Evolutionary conservation across 441 rosid genomes (phyloP).

Genomic region (Euphorbia celastroides): DNA sequence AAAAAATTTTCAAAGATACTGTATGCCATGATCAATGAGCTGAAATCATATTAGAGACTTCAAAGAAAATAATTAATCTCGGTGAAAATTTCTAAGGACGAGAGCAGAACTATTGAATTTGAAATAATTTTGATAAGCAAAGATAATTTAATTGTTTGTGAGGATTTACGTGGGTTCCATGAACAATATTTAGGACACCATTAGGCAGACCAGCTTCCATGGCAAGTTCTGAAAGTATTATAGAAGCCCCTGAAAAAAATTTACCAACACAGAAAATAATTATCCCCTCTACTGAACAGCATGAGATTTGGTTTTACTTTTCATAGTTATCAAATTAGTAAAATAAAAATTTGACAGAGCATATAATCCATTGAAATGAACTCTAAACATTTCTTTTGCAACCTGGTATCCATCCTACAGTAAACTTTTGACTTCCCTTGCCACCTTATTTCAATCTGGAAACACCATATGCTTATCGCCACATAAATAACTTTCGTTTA

Average conservation of each 20-base stretch:
- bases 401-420: neutral
- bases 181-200: constrained; percentile 85
- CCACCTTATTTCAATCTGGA: no score
- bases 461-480: no score
- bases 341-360: neutral
- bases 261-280: constrained; percentile 7
- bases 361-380: neutral
- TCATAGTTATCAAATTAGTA: neutral
- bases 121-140: neutral
- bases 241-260: constrained; percentile 76
- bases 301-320: neutral
- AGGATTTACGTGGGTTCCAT: constrained; percentile 70
- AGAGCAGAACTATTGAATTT: neutral
- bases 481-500: neutral
- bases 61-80: neutral
- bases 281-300: neutral
- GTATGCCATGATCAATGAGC: neutral
- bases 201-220: constrained; percentile 90
- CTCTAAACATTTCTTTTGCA: neutral
- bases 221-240: constrained; percentile 84
- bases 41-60: neutral
- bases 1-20: neutral
- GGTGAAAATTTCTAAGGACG: neutral
- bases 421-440: no score
- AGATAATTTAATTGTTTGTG: neutral